Base-by-base conservation (phyloP, 306 rosid genomes). In the Rosa persica region DNA sequence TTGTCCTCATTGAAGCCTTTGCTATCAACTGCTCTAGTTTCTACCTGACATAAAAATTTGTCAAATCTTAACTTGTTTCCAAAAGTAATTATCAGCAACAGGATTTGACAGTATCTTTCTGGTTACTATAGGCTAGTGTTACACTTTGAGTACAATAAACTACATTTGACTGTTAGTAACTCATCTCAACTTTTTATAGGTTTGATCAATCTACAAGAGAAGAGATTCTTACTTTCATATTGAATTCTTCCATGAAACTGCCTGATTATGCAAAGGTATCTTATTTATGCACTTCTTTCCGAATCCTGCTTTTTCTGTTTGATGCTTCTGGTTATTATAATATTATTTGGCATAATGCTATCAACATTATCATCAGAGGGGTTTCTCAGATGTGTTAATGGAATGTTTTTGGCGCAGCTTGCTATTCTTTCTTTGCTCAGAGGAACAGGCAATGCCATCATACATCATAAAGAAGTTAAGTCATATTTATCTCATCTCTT, bases 211-310 rank as follows among this genome's bases (percentile, higher is more conserved):
- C 92, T 68, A 91, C 93, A 38, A 90, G 87, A 81, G 81, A 86
- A 74, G 80, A 78, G 77, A 85, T 95, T 81, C 86, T 89, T 48
- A 88, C 87, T 62, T 90, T 89, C 83, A 85, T 91, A 81, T 85
- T 95, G 90, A 86, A 89, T 81, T 89, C 90, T 74, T 82, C 91
- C 76, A 75, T 88, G 61, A 82, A 88, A 74, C 85, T 88, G 70
- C 86, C 98, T 67, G 88, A 92, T 70, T 87, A 89, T 67, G 97
- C 89, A 71, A 95, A 92, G 98, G 98, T 94, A 83, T 81, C 43
- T 55, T 46, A 27, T 76, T 38, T 78, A 39, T 66, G 22, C 72
- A 47, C 82, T 46, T 44, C 12, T 75, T 74, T 60, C 79, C 74
- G 2, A 12, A 67, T 39, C 71, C 54, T 72, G 52, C 57, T 17